These are phyloP conservation scores for Aspergillus affinis DNA, from an alignment of 495 filamentous ascomycete species.

Conservation along the genomic window DNA sequence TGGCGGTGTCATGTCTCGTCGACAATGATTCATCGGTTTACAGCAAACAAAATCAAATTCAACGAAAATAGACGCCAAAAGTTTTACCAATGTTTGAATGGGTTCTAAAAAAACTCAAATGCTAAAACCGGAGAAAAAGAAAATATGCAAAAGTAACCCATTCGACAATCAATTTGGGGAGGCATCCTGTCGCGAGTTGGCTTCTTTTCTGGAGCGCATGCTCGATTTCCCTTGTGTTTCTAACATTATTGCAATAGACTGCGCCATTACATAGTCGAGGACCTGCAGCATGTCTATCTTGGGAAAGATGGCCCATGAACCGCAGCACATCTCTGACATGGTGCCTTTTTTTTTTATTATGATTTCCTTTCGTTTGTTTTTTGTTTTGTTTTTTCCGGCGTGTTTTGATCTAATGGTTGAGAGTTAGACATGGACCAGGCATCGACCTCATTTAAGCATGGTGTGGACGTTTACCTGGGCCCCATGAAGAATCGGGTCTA, in stretches of 20 bases:
- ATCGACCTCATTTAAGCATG: slow-evolving; percentile 1
- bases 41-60: background rate
- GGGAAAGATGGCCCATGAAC: background rate
- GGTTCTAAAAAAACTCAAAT: background rate
- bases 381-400: background rate
- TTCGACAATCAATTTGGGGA: background rate
- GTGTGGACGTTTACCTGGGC: background rate
- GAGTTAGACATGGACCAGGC: slow-evolving; percentile 15
- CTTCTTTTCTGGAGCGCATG: background rate
- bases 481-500: background rate
- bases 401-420: slow-evolving; percentile 9
- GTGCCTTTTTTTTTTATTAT: background rate
- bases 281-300: background rate
- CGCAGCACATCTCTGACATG: background rate
- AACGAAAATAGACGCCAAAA: slow-evolving; percentile 4
- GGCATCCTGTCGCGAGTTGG: background rate
- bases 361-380: slow-evolving; percentile 6
- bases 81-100: background rate
- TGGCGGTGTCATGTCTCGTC: slow-evolving; percentile 39
- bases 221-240: background rate
- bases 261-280: background rate
- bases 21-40: slow-evolving; percentile 27
- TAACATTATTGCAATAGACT: background rate
- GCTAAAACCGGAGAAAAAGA: background rate
- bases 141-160: slow-evolving; percentile 1